Base-by-base conservation (phyloP, 139 green algal genomes). In the Chlorella sorokiniana region DNA sequence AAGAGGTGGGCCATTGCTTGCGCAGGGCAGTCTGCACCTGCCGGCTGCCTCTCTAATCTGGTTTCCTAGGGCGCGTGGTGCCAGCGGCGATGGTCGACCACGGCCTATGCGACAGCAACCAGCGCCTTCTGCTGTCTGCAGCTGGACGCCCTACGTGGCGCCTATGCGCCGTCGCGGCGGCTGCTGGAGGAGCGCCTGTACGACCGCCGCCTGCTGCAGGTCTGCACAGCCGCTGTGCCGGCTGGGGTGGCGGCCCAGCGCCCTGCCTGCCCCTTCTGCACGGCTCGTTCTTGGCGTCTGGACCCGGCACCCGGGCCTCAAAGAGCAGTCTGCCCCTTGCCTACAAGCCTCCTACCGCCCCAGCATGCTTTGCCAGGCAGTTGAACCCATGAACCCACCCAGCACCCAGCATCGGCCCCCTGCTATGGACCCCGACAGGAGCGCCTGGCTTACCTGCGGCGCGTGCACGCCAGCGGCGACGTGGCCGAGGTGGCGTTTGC, bases 201-300 rank as follows among this genome's bases (percentile, higher is more conserved):
- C 78, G 96, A 99, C 81, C 69, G 87, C 3, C 91, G 93, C 64
- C 91, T 99, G 52, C 85, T 99, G 77, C 61, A 91, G 78, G 86
- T 92, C 18, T 75, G 89, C 38, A 33, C 22, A 23, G 44, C 63
- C 52, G 52, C 52, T 61, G 52, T 23, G 35, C 11, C n/a, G n/a
- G n/a, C n/a, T n/a, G n/a, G n/a, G n/a, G n/a, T n/a, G n/a, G n/a
- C n/a, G 10, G 31, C 5, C 31, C 62, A 42, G 62, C 62, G 3
- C 59, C 59, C 62, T 40, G 61, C 61, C 29, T 71, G 64, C 29
- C 35, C 42, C 64, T 71, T 27, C 29, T 10, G 27, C 29, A 6
- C 22, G 37, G 11, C 31, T 9, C 31, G n/a, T 7, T n/a, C 8
- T n/a, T n/a, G n/a, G n/a, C n/a, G n/a, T n/a, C n/a, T n/a, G n/a